These are phyloP conservation scores for Fabrea salina DNA, from an alignment of 169 alveolate genomes.

Conservation along the genomic window DNA sequence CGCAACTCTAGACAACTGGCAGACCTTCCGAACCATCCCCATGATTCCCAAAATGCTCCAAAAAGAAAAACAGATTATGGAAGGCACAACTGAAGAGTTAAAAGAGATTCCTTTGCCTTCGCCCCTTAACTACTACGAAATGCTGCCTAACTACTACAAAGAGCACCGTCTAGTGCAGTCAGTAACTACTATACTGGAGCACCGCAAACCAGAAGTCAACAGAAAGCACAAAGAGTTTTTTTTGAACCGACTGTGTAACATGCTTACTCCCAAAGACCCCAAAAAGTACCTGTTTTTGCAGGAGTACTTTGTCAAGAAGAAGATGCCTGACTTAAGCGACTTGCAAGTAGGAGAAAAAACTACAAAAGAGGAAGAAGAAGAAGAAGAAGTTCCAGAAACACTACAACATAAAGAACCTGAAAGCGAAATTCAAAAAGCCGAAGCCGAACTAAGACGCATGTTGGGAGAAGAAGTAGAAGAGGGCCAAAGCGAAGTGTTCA, in stretches of 20 bases:
- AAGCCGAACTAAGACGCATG: not conserved
- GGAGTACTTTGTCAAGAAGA: not conserved
- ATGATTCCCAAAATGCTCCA: no score
- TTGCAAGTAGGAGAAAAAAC: not conserved
- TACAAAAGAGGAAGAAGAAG: not conserved
- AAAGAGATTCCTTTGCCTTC: no score
- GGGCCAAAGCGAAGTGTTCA: not conserved
- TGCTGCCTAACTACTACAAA: constrained; percentile 1
- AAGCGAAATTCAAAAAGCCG: not conserved
- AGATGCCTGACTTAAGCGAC: not conserved
- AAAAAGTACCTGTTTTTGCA: not conserved
- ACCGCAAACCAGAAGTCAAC: not conserved
- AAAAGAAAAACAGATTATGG: no score
- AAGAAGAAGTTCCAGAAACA: not conserved
- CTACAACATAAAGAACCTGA: not conserved
- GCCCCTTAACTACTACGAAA: constrained; percentile 10
- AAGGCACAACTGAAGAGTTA: no score
- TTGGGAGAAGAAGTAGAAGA: not conserved
- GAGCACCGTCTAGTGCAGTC: not conserved
- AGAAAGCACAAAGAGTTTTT: constrained; percentile 9
- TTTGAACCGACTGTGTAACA: not conserved
- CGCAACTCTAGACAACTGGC: not conserved
- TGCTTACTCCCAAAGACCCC: not conserved
- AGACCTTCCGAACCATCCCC: not conserved
- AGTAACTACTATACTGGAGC: not conserved